Base-by-base conservation (phyloP, 371 early-diverging fungal genomes). In the Rhizopus delemar region DNA sequence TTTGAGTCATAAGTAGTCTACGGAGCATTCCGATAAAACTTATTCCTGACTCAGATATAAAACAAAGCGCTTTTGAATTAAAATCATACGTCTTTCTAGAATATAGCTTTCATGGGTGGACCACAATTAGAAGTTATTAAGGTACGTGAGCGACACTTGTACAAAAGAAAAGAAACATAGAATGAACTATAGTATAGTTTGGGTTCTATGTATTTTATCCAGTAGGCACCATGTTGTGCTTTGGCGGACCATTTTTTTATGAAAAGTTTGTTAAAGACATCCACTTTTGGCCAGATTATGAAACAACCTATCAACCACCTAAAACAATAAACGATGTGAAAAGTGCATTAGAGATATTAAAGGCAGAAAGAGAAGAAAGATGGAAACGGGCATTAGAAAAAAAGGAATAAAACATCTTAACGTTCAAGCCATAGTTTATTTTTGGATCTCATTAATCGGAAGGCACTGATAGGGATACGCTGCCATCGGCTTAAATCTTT, bases 401-500 rank as follows among this genome's bases (percentile, higher is more conserved):
- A 22, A 22, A 22, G 22, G 22, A 22, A 22, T 22, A 22, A 22
- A 22, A 22, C 22, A 22, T 22, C 22, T 57, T 65, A 73, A 22
- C 78, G 78, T 49, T 77, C 70, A 57, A 77, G 69, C 78, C 78
- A 77, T 43, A 72, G 53, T 32, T 67, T 71, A 52, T 77, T 77
- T 53, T 74, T 74, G 9, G 74, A 69, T 41, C 78, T 62, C 70
- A 77, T 72, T 51, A 73, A 59, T 41, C 85, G 74, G 61, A 83
- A 85, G 6, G 83, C 82, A 46, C 85, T 81, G 50, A 85, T 85
- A 8, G 85, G 85, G 8, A 83, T 80, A 31, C 82, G 78, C 41
- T 85, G 77, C 85, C 85, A 85, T 32, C 83, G 81, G 58, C 78
- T 75, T 43, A 85, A 51, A 35, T 85, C 85, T 63, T 77, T 74